Evolutionary conservation across 345 rosid genomes (phyloP).

Genomic region (Murraya paniculata): DNA sequence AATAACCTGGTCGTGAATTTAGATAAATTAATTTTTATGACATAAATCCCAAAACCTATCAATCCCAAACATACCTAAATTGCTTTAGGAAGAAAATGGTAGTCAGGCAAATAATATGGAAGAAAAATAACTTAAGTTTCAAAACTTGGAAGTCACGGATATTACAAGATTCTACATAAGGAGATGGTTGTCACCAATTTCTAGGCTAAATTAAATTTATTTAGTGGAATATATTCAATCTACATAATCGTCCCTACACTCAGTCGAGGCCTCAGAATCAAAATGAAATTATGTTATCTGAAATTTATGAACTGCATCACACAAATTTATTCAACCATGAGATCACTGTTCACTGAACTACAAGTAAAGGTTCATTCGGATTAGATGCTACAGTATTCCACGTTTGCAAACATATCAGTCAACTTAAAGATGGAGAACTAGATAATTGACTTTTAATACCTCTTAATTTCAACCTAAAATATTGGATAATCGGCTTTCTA

Average conservation of each 20-base stretch:
- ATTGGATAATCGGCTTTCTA: background rate
- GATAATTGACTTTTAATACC: background rate
- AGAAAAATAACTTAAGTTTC: background rate
- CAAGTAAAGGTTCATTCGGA: background rate
- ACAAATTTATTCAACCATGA: background rate
- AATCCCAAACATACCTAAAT: background rate
- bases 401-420: background rate
- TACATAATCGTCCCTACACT: background rate
- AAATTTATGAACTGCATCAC: background rate
- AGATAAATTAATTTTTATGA: background rate
- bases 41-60: background rate
- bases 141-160: background rate
- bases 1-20: background rate
- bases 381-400: background rate
- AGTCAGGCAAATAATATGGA: background rate
- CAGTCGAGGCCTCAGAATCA: background rate
- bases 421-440: background rate
- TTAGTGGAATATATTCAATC: background rate
- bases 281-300: background rate
- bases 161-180: background rate
- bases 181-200: background rate
- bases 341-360: background rate
- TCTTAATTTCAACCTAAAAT: background rate
- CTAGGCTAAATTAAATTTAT: background rate
- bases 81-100: background rate